Base-by-base conservation (phyloP, 2,329 filamentous ascomycete species). In the Ceratocystis harringtonii region DNA sequence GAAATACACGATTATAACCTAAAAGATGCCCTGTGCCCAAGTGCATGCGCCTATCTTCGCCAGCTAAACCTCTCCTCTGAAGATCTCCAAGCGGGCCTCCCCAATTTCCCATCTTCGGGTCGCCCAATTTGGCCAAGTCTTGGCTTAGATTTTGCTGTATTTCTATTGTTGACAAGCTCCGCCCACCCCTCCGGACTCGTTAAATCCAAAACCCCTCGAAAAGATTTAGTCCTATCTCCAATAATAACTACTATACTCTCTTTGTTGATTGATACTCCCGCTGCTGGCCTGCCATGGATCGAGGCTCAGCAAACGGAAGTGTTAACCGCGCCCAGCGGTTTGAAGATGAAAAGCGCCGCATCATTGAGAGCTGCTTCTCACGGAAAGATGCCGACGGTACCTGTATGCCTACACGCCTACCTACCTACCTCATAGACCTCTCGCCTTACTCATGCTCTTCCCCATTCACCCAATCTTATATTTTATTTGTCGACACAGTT, bases 321-420 rank as follows among this genome's bases (percentile, higher is more conserved):
- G 55, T 58, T 36, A 67, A 67, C 64, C 68, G 77, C 71, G 92
- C 92, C 65, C 90, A 96, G 78, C 84, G 85, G 71, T 99, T 97
- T 75, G 94, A 99, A 75, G 91, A 97, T 73, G 94, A 99, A 80
- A 96, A 96, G 80, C 83, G 84, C 74, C 85, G 94, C 74, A 96
- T 99, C 72, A 87, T 95, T 69, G 89, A 95, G 69, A 96, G 89
- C 76, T 96, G 92, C 78, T 99, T 97, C 78, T 83, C 80, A 75
- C 96, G 95, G 78, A 87, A 86, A 72, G 94, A 97, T 73, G 81
- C 84, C 52, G 89, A 95, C 76, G 92, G 92, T 70, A 87, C 90
- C 68, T 80, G 90, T 95, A 82, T 73, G 88, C 28, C 50, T 28
- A 25, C 67, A 50, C 8, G 4, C n/a, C 52, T 57, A 6, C 52